Evolutionary conservation across 441 rosid species (phyloP), one percentile per base, ranked within the genome.

Genomic region (Biscutella laevigata): DNA sequence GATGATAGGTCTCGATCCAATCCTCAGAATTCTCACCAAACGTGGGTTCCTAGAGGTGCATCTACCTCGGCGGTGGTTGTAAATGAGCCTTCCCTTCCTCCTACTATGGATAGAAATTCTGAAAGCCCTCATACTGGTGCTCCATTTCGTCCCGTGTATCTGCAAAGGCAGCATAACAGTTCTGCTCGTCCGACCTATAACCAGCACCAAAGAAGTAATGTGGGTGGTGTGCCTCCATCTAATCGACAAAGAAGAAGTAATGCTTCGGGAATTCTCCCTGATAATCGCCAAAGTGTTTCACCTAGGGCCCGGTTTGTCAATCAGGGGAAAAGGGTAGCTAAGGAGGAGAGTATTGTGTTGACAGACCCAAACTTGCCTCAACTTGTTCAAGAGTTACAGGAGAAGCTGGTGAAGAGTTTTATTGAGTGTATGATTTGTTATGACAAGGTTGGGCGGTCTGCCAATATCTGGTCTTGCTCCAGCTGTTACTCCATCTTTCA

Each of bases 351-450:
- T 34, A 49, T 14, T 13, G 62, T 34, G 42, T 4, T 38, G 54
- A 71, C 64, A 44, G 86, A 89, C 61, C 82, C 64, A 1, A 83
- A 69, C 72, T 67, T 94, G 72, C 99, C 99, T 12, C 96, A 79
- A 67, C 89, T 94, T 36, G 82, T 83, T 69, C 99, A 89, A 61
- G 97, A 94, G 74, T 59, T 94, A 69, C 88, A 80, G 72, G 99
- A 90, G 41, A 94, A 89, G 69, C 84, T 94, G 42, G 64, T 62
- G 12, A 89, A 81, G 73, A 81, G 86, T 41, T 52, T 73, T 1
- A 71, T 89, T 16, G 97, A 94, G 77, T 94, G 99, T 69, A 89
- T 94, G 99, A 94, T 94, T 57, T 89, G 99, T 64, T 94, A 83
- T 44, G 99, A 94, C 39, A 86, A 79, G 92, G 97, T 94, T 61